Conservation (phyloP, 2,329 filamentous ascomycete genomes). For the Fusarium luffae region DNA sequence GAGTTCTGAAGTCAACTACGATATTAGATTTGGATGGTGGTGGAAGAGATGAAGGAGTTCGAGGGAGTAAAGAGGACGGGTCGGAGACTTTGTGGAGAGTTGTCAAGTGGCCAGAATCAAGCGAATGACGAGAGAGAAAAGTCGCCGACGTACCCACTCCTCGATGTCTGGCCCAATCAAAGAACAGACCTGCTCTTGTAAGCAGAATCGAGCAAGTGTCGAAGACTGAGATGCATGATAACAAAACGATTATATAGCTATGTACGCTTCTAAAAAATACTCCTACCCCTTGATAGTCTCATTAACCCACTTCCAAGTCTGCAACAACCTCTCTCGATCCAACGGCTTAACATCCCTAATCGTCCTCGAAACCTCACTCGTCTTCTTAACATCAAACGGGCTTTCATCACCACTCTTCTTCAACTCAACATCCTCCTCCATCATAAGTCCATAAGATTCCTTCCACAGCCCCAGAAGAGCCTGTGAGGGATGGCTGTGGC, state of each 20-base stretch:
- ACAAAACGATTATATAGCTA: not conserved
- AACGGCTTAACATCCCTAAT: conserved; percentile 29
- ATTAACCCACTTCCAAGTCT: conserved; percentile 41
- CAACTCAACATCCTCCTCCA: not conserved
- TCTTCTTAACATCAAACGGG: conserved; percentile 22
- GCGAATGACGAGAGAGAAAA: not conserved
- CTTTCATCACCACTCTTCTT: fast-evolving
- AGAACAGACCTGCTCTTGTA: no score
- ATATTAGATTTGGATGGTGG: fast-evolving
- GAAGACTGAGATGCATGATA: not conserved
- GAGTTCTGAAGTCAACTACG: not conserved
- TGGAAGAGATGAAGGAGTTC: not conserved
- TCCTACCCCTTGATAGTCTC: not conserved
- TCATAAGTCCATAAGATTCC: not conserved
- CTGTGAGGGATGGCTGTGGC: conserved; percentile 34
- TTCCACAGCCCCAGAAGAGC: conserved; percentile 42
- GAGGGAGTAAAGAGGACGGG: no score
- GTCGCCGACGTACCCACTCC: not conserved
- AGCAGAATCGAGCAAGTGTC: no score
- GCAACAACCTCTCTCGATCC: conserved; percentile 19
- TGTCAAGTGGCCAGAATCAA: fast-evolving
- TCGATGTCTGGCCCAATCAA: no score
- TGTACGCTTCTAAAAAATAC: fast-evolving
- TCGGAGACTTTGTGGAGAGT: not conserved
- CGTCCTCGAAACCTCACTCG: conserved; percentile 10